Base-by-base conservation (phyloP, 1,284 basidiomycete species). In the Malassezia sympodialis region DNA sequence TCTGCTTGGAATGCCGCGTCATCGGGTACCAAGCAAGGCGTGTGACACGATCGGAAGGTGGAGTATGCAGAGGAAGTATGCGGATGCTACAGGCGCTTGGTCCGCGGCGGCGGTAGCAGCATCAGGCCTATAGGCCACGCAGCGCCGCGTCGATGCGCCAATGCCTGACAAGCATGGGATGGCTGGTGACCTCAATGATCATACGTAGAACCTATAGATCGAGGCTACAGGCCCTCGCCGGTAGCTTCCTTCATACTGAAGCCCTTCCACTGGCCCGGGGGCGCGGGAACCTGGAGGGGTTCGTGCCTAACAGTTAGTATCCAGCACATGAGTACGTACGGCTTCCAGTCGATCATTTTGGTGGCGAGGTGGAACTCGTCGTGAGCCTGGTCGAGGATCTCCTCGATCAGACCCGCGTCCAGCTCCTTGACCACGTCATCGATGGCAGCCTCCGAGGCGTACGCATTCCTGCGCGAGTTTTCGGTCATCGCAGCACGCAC, bases 281-380 rank as follows among this genome's bases (percentile, higher is more conserved):
- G 82, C 14, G 88, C 83, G 60, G 84, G 84, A 69, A 87, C 85
- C 70, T 86, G 85, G 62, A 93, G 77, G 23, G 87, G 81, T 73
- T 90, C 88, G 86, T 87, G 90, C 41, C 90, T 93, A 65, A 31
- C 40, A 51, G 47, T 53, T 44, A 48, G 53, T 28, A 34, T n/a
- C 15, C 44, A 24, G 10, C 8, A 46, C 35, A 30, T n/a, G 24
- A 26, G 23, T 17, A 86, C 89, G 78, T 76, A 98, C 91, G 87
- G 82, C 79, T 96, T 94, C 88, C 89, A 96, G 73, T 93, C 87
- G 23, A 85, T 73, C 86, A 96, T 89, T 78, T 88, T 88, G 34
- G 79, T 79, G 1, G 82, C 86, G 41, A 96, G 78, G 48, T 77
- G 79, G 56, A 88, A 78, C 78, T 98, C 93, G 64, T 87, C 85